Conservation (phyloP, 495 filamentous ascomycete genomes). For the Aspergillus haitiensis region DNA sequence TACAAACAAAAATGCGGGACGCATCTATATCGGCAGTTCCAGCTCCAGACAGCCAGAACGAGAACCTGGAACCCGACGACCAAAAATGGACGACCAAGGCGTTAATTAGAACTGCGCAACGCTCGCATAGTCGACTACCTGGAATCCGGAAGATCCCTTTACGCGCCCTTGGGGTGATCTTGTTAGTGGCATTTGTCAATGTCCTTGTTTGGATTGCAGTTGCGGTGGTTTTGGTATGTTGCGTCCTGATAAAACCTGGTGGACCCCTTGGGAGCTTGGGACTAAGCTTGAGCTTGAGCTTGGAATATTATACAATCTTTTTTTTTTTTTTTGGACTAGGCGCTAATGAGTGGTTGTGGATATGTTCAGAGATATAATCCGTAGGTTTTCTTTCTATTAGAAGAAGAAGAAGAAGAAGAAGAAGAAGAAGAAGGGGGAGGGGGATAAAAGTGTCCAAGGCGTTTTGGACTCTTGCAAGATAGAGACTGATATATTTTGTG, state of each 20-base stretch:
- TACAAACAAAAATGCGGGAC: constrained; percentile 19
- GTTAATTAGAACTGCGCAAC: constrained; percentile 39
- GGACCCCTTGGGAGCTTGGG: too few relatives aligned
- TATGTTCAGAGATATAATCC: constrained; percentile 36
- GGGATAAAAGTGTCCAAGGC: not conserved
- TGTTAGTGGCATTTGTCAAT: constrained; percentile 65
- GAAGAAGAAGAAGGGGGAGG: not conserved
- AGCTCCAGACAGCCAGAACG: constrained; percentile 2
- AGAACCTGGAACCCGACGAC: not conserved
- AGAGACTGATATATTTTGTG: not conserved
- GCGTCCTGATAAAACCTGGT: too few relatives aligned
- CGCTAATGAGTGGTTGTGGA: constrained; percentile 16
- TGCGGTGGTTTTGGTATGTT: constrained; percentile 63
- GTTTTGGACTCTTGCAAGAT: not conserved
- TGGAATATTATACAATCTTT: not conserved
- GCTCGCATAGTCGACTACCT: constrained; percentile 49
- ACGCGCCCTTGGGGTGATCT: constrained; percentile 66
- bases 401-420: not conserved
- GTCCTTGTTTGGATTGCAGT: constrained; percentile 69
- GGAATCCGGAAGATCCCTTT: constrained; percentile 59
- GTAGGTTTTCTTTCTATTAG: constrained; percentile 25
- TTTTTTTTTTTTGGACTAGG: constrained; percentile 1
- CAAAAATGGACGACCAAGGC: constrained; percentile 38
- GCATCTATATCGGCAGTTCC: constrained; percentile 3
- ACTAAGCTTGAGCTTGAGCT: too few relatives aligned